Evolutionary conservation across 75 land plant species (phyloP).

Genomic region (Sequoia sempervirens): DNA sequence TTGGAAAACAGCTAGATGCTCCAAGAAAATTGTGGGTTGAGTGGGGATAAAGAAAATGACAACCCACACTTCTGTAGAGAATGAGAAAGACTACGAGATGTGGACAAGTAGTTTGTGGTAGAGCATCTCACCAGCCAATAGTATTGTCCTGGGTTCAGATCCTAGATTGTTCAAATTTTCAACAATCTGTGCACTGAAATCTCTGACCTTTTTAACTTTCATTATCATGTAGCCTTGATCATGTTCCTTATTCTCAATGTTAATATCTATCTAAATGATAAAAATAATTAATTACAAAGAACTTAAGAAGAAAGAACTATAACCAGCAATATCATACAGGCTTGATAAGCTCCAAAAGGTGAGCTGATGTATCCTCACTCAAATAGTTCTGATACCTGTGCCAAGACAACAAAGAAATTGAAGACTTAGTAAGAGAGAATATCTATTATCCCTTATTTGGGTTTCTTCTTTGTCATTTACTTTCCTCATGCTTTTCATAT

Average conservation of each 20-base stretch:
- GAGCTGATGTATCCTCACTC: conserved; percentile 54
- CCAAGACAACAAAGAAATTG: not conserved
- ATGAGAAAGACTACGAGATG: not conserved
- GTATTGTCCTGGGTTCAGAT: not conserved
- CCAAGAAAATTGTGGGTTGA: not conserved
- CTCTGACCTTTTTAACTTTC: not conserved
- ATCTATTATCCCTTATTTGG: not conserved
- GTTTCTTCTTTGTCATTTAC: not conserved
- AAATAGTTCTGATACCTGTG: conserved; percentile 86
- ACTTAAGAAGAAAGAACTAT: conserved; percentile 3
- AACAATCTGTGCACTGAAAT: not conserved
- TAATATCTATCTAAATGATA: not conserved
- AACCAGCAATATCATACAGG: conserved; percentile 56
- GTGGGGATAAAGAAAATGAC: not conserved
- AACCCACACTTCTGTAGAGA: not conserved
- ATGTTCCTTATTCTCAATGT: not conserved
- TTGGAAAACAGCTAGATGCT: not conserved
- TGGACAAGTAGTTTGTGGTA: not conserved
- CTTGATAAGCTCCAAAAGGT: conserved; percentile 45
- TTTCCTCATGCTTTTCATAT: not conserved
- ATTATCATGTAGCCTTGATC: not conserved
- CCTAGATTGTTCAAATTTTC: not conserved
- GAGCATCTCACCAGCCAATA: not conserved
- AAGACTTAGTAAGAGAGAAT: not conserved
- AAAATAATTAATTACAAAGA: conserved; percentile 1